Conservation (phyloP, 2,329 filamentous ascomycete genomes). For the Berkeleyomyces basicola region DNA sequence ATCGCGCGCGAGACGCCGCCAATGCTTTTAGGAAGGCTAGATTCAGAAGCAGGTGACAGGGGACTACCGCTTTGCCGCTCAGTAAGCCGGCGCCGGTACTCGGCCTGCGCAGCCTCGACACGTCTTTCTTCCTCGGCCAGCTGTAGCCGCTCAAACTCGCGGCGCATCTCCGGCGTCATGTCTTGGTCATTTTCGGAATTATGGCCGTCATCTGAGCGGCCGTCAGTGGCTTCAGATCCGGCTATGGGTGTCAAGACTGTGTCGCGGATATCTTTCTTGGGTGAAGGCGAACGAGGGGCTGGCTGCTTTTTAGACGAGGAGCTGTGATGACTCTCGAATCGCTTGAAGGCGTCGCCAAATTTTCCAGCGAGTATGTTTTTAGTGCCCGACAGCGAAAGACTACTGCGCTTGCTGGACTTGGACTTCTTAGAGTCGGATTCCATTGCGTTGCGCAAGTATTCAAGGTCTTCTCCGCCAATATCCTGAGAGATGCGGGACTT, state of each 20-base stretch:
- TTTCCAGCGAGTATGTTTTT: constrained; percentile 75
- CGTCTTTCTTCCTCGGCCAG: constrained; percentile 78
- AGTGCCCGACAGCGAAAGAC: constrained; percentile 54
- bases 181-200: constrained; percentile 44
- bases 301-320: constrained; percentile 17
- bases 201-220: constrained; percentile 45
- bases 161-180: constrained; percentile 70
- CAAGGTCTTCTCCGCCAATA: constrained; percentile 29
- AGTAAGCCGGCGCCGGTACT: constrained; percentile 64
- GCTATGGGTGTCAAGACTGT: constrained; percentile 52
- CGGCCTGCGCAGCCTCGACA: constrained; percentile 74
- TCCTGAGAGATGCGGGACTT: constrained; percentile 9
- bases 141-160: constrained; percentile 70
- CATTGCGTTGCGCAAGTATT: constrained; percentile 67
- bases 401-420: constrained; percentile 55
- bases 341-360: constrained; percentile 86
- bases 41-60: constrained; percentile 20
- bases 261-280: constrained; percentile 30
- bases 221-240: constrained; percentile 52
- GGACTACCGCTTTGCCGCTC: constrained; percentile 29
- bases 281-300: constrained; percentile 30
- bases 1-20: constrained; percentile 49
- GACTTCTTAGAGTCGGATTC: constrained; percentile 38
- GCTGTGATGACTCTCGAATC: constrained; percentile 51
- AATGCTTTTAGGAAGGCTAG: constrained; percentile 34